phyloP scores from a whole-genome alignment of 768 basidiomycete genomes.

The Suillus lakei region DNA sequence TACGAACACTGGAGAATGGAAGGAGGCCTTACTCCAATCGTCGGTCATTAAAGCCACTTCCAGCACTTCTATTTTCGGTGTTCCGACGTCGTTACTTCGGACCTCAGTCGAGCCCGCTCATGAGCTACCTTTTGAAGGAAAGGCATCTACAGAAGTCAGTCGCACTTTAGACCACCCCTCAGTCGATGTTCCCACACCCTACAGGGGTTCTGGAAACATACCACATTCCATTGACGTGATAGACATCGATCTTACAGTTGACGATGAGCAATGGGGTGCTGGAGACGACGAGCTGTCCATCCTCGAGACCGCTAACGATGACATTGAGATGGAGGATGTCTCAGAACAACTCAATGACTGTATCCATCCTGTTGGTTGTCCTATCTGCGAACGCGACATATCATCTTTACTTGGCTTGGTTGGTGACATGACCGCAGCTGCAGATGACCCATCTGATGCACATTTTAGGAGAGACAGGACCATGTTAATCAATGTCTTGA shows the following conservation, averaged over 20 bases:
- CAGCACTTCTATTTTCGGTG: slow-evolving; percentile 21
- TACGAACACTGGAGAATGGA: neutral
- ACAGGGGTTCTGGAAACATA: neutral
- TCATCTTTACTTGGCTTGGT: slow-evolving; percentile 19
- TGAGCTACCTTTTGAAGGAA: neutral
- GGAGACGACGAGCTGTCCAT: slow-evolving; percentile 71
- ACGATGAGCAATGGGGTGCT: slow-evolving; percentile 62
- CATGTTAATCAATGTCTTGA: slow-evolving; percentile 68
- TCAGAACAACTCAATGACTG: slow-evolving; percentile 9
- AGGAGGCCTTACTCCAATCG: neutral
- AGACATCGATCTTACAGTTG: slow-evolving; percentile 4
- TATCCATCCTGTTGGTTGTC: slow-evolving; percentile 21
- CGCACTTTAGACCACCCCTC: neutral
- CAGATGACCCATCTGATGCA: slow-evolving; percentile 11
- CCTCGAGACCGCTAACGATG: slow-evolving; percentile 34
- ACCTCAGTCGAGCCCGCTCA: neutral
- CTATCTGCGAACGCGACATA: slow-evolving; percentile 28
- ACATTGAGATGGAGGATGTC: slow-evolving; percentile 32
- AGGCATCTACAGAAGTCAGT: neutral
- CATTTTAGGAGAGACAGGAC: slow-evolving; percentile 48
- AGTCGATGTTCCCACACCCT: neutral
- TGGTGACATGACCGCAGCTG: slow-evolving; percentile 25
- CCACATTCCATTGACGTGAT: neutral
- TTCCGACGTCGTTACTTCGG: slow-evolving; percentile 21
- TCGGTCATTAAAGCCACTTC: slow-evolving; percentile 7